Conservation (phyloP, 139 green algal genomes). For the Cymbomonas tetramitiformis region DNA sequence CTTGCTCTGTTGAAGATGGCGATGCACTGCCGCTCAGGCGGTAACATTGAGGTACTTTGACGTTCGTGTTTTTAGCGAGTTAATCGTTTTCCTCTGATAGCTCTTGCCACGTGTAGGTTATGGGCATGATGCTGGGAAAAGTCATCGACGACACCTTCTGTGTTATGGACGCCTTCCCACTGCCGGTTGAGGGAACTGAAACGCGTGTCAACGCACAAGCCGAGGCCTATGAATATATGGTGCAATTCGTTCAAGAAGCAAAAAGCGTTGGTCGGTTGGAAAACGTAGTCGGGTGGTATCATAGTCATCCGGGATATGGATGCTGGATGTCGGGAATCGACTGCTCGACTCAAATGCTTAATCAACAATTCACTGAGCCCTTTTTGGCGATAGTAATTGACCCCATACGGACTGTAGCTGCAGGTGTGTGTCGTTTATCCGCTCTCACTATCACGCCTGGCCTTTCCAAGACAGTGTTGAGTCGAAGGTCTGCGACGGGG, state of each 20-base stretch:
- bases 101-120: too few species aligned
- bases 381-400: conserved; percentile 94
- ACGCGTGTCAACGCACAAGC: conserved; percentile 82
- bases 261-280: conserved; percentile 60
- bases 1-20: conserved; percentile 92
- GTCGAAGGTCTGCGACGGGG: too few species aligned
- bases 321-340: conserved; percentile 96
- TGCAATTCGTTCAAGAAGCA: conserved; percentile 64
- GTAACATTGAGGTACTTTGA: conserved; percentile 82
- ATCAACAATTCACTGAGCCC: conserved; percentile 78
- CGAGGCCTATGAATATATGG: conserved; percentile 89
- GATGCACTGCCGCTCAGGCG: conserved; percentile 83
- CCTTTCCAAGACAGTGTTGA: too few species aligned
- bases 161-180: conserved; percentile 83
- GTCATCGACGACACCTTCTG: conserved; percentile 69
- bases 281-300: conserved; percentile 97
- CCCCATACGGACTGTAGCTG: conserved; percentile 84
- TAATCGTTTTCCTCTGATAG: too few species aligned
- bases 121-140: conserved; percentile 92
- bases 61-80: too few species aligned
- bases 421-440: conserved; percentile 44
- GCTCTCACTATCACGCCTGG: neutral
- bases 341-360: conserved; percentile 68
- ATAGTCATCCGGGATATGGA: conserved; percentile 91
- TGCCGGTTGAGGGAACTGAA: conserved; percentile 95